Conservation (phyloP, 2,329 filamentous ascomycete genomes). For the Penicillium sp. region DNA sequence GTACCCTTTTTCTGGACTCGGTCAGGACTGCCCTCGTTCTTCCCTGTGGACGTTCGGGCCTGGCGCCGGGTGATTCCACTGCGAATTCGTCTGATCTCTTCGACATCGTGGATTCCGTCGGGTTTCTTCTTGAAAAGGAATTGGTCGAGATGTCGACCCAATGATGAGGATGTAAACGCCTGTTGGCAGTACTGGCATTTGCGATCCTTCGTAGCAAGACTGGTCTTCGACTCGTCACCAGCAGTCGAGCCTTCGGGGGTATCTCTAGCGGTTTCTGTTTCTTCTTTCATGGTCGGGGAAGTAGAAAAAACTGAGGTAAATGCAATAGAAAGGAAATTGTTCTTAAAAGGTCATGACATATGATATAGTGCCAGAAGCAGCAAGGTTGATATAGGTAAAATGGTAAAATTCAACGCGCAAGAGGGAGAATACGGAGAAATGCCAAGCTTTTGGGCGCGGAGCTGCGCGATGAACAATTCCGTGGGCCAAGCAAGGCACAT, state of each 20-base stretch:
- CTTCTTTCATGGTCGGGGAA: slow-evolving; percentile 17
- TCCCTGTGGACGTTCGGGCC: slow-evolving; percentile 62
- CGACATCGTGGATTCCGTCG: slow-evolving; percentile 86
- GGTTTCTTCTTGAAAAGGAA: slow-evolving; percentile 94
- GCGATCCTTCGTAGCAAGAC: slow-evolving; percentile 71
- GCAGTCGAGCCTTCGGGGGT: slow-evolving; percentile 41
- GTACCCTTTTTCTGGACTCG: slow-evolving; percentile 49
- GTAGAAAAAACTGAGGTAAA: not conserved
- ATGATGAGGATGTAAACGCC: slow-evolving; percentile 86
- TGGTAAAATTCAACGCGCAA: not conserved
- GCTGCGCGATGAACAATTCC: not conserved
- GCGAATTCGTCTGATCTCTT: slow-evolving; percentile 79
- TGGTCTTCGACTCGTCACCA: slow-evolving; percentile 37
- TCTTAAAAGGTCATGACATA: slow-evolving; percentile 6
- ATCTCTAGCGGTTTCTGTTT: slow-evolving; percentile 24
- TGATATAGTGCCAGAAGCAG: not conserved
- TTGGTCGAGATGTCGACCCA: slow-evolving; percentile 88
- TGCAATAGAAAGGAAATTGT: not conserved
- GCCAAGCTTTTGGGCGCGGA: slow-evolving; percentile 16
- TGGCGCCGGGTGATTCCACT: slow-evolving; percentile 84
- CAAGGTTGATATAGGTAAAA: not conserved
- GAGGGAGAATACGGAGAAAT: slow-evolving; percentile 1
- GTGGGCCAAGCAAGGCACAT: not conserved
- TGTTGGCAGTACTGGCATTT: slow-evolving; percentile 85
- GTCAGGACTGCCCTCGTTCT: slow-evolving; percentile 59